Conservation (phyloP, 2,329 filamentous ascomycete species). For the Cladophialophora carrionii region DNA sequence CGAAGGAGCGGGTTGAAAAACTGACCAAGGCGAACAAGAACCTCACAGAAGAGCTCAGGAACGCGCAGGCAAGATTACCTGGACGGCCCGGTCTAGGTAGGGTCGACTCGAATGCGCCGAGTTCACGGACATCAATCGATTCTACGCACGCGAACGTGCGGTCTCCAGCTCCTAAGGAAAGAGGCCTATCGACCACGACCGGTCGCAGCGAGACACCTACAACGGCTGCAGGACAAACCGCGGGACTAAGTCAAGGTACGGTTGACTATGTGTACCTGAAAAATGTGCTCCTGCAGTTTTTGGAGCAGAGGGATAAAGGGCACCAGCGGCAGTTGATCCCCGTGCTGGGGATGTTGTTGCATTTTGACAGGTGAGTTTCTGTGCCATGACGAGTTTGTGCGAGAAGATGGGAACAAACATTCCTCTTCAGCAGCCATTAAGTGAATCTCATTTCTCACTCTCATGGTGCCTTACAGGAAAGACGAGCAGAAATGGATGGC, state of each 20-base stretch:
- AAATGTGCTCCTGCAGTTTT: slow-evolving; percentile 67
- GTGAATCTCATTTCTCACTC: neutral
- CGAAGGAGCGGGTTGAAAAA: slow-evolving; percentile 74
- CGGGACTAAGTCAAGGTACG: slow-evolving; percentile 37
- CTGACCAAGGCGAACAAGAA: slow-evolving; percentile 68
- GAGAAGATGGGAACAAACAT: neutral
- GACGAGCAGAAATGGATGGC: slow-evolving; percentile 60
- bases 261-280: slow-evolving; percentile 68
- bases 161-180: slow-evolving; percentile 51
- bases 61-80: slow-evolving; percentile 45
- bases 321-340: slow-evolving; percentile 69
- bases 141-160: slow-evolving; percentile 43
- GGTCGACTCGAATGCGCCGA: slow-evolving; percentile 53
- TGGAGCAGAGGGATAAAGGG: slow-evolving; percentile 69
- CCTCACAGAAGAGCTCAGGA: slow-evolving; percentile 62
- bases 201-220: slow-evolving; percentile 47
- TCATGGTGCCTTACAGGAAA: neutral
- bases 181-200: slow-evolving; percentile 41
- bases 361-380: slow-evolving; percentile 63
- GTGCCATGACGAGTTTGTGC: neutral
- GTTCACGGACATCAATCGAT: slow-evolving; percentile 63
- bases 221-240: slow-evolving; percentile 29
- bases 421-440: neutral
- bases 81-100: slow-evolving; percentile 36
- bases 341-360: slow-evolving; percentile 66